A percentile compares a stretch with the other conserved stretches of the same genome.
Evolutionary conservation across 768 basidiomycete genomes (phyloP).

Genomic region (Auricularia cornea): DNA sequence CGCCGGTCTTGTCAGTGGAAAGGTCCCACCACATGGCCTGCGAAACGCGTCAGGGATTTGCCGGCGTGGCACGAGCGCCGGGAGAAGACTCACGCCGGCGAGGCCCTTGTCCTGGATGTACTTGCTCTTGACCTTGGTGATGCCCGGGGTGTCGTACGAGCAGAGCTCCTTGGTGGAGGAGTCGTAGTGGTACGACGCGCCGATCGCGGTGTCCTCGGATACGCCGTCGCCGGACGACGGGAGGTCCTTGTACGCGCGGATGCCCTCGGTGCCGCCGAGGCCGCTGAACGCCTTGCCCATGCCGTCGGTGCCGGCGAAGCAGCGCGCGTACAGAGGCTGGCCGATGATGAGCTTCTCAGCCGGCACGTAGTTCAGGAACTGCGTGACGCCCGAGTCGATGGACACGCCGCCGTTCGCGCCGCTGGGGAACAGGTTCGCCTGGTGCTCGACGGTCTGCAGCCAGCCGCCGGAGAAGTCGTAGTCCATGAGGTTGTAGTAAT

Average conservation of each 20-base stretch:
- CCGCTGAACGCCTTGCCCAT: conserved; percentile 23
- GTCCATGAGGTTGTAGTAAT: not conserved
- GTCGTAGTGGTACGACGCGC: conserved; percentile 28
- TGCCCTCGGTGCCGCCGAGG: conserved; percentile 21
- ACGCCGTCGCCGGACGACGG: conserved; percentile 16
- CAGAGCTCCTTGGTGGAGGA: conserved; percentile 19
- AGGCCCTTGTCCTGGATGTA: conserved; percentile 24
- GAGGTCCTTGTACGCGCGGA: conserved; percentile 27
- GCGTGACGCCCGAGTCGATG: conserved; percentile 23
- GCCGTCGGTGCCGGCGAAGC: conserved; percentile 25
- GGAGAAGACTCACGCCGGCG: conserved; percentile 18
- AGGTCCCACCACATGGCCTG: conserved; percentile 8
- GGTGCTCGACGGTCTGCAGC: conserved; percentile 23
- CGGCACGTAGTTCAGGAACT: conserved; percentile 21
- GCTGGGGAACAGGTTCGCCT: conserved; percentile 22
- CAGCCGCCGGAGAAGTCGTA: conserved; percentile 27
- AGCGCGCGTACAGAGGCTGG: conserved; percentile 27
- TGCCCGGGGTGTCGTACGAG: conserved; percentile 26
- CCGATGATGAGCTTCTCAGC: conserved; percentile 27
- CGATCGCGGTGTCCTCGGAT: conserved; percentile 20
- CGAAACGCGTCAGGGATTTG: not conserved
- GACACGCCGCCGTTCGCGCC: conserved; percentile 15
- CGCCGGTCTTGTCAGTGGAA: conserved; percentile 4
- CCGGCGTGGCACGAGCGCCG: not conserved
- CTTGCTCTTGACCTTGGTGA: conserved; percentile 21